These are phyloP conservation scores for Ceratobasidium sp. DNA, from an alignment of 1,284 basidiomycete genomes.

Conservation along the genomic window DNA sequence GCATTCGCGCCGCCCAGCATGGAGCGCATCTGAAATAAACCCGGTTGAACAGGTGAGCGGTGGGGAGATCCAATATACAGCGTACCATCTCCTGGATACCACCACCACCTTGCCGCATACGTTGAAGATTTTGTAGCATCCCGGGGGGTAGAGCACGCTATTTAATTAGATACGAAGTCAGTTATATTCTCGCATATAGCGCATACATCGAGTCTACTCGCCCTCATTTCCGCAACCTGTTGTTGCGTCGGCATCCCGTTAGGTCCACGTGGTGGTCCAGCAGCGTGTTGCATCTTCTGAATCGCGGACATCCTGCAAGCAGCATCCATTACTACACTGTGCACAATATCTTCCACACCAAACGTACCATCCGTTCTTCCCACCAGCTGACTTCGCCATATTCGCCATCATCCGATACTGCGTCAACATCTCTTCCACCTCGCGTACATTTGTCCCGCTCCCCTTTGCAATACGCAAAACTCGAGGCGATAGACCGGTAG, in stretches of 20 bases:
- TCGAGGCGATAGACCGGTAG: slow-evolving; percentile 77
- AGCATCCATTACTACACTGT: not conserved
- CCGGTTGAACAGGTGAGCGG: slow-evolving; percentile 48
- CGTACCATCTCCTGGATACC: slow-evolving; percentile 96
- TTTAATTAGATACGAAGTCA: slow-evolving; percentile 40
- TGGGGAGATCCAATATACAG: not conserved
- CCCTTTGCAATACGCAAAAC: slow-evolving; percentile 91
- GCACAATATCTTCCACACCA: slow-evolving; percentile 9
- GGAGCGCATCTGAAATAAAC: slow-evolving; percentile 48
- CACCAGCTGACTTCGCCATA: slow-evolving; percentile 97
- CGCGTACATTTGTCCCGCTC: slow-evolving; percentile 94
- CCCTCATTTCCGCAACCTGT: slow-evolving; percentile 94
- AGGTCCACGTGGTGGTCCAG: slow-evolving; percentile 82
- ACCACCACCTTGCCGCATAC: slow-evolving; percentile 78
- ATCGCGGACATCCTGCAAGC: slow-evolving; percentile 77
- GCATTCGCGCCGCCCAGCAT: slow-evolving; percentile 56
- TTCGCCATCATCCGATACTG: slow-evolving; percentile 98
- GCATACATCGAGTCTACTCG: slow-evolving; percentile 55
- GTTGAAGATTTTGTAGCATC: slow-evolving; percentile 86
- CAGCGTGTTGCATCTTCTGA: slow-evolving; percentile 89
- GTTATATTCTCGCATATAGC: slow-evolving; percentile 11
- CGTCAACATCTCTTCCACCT: slow-evolving; percentile 95
- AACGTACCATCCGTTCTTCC: slow-evolving; percentile 89
- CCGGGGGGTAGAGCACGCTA: slow-evolving; percentile 90
- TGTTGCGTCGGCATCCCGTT: slow-evolving; percentile 89